Conservation (phyloP, 2,329 filamentous ascomycete genomes). For the Cryphonectria carpinicola region DNA sequence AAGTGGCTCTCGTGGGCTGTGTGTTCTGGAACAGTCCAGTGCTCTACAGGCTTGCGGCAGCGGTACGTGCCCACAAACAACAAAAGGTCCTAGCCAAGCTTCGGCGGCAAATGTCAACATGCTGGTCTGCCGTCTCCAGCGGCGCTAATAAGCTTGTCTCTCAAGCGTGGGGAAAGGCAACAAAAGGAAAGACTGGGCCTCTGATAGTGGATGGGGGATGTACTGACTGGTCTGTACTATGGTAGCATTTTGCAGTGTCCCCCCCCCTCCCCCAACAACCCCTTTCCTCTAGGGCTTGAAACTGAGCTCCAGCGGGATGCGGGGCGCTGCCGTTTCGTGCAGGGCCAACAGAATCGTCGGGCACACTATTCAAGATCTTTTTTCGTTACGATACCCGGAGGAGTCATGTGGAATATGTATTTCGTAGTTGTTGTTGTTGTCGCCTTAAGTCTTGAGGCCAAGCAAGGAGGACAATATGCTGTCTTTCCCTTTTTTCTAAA, state of each 20-base stretch:
- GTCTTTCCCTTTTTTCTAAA: no score
- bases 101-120: neutral
- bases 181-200: neutral
- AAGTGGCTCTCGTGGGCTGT: no score
- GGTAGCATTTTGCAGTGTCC: neutral
- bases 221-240: neutral
- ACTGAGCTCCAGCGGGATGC: neutral
- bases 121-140: no score
- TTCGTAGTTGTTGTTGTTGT: no score
- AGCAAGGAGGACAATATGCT: no score
- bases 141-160: conserved; percentile 4
- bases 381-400: neutral
- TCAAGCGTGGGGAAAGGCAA: neutral
- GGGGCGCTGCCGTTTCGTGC: conserved; percentile 3
- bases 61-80: no score
- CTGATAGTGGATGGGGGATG: neutral
- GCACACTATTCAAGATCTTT: neutral
- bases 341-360: neutral
- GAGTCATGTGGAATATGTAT: neutral
- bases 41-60: neutral
- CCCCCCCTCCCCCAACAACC: no score
- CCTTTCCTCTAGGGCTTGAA: neutral
- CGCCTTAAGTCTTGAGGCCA: no score
- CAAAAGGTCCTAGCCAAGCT: no score
- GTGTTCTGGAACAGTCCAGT: neutral